Percentiles rank a stretch among this genome's conserved stretches.
Conservation (phyloP, 371 early-diverging fungal species). For the Chytridium lagenaria region DNA sequence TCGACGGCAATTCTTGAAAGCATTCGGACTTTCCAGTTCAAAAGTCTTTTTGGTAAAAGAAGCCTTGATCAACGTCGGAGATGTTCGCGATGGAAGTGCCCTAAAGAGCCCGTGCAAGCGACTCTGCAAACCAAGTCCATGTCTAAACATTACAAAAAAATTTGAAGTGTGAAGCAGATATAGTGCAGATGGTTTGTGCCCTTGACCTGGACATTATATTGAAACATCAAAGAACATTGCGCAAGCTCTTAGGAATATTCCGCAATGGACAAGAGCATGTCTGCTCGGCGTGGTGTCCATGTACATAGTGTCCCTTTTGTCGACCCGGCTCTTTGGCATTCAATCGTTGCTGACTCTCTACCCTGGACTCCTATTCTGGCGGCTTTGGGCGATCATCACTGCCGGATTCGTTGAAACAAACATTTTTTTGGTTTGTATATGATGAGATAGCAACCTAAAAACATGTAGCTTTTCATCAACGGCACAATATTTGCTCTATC, state of each 20-base stretch:
- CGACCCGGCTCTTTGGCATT: neutral
- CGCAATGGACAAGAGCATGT: neutral
- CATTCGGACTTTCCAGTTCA: no score
- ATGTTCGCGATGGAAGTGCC: no score
- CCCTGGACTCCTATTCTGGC: constrained; percentile 26
- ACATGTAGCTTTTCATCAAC: neutral
- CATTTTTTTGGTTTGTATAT: constrained; percentile 21
- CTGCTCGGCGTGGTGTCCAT: neutral
- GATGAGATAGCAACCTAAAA: neutral
- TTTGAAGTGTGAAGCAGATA: no score
- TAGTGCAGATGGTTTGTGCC: no score
- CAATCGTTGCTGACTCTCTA: constrained; percentile 14
- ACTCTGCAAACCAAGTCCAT: no score
- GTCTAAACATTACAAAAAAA: no score
- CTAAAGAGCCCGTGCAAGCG: no score
- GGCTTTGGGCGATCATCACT: constrained; percentile 46
- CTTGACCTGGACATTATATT: no score
- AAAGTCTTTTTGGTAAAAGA: no score
- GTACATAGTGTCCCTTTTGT: neutral
- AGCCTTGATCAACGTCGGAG: no score
- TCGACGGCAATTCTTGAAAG: neutral
- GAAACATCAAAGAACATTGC: neutral
- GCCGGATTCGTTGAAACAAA: constrained; percentile 41
- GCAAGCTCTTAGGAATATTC: constrained; percentile 13
- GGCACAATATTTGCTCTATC: constrained; percentile 37